Percentiles rank a stretch among this genome's conserved stretches.
These are phyloP conservation scores for Alternaria ventricosa DNA, from an alignment of 2,329 filamentous ascomycete species.

Conservation along the genomic window DNA sequence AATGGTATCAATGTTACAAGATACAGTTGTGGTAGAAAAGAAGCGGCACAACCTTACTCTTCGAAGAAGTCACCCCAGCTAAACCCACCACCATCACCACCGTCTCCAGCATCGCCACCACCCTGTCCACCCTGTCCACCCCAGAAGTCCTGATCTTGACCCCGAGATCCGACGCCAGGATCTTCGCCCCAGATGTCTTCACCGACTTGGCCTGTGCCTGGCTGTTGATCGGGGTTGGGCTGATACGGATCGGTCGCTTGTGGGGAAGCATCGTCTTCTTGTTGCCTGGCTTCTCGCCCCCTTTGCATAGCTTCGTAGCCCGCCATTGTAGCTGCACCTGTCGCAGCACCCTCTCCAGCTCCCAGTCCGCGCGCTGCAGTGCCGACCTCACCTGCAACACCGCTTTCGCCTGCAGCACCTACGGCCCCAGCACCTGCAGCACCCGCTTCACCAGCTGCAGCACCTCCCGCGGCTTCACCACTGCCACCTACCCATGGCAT, in stretches of 20 bases:
- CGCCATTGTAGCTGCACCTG: conserved; percentile 65
- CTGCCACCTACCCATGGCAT: conserved; percentile 55
- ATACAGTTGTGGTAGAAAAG: conserved; percentile 3
- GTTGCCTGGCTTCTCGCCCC: conserved; percentile 45
- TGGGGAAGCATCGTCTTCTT: conserved; percentile 34
- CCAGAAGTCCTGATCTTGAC: conserved; percentile 38
- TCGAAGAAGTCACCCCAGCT: conserved; percentile 37
- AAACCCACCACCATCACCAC: conserved; percentile 28
- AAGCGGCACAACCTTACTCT: conserved; percentile 1
- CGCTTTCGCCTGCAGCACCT: conserved; percentile 52
- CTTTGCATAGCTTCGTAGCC: conserved; percentile 69
- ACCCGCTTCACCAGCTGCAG: conserved; percentile 49
- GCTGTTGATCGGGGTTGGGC: conserved; percentile 27
- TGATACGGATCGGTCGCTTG: conserved; percentile 33
- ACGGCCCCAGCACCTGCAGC: conserved; percentile 48
- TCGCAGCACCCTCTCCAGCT: conserved; percentile 53
- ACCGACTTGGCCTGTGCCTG: conserved; percentile 17
- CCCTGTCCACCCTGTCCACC: conserved; percentile 27
- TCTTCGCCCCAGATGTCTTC: conserved; percentile 42
- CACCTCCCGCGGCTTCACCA: conserved; percentile 43
- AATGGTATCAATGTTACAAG: conserved; percentile 1
- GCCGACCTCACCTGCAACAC: conserved; percentile 57
- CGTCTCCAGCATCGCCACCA: conserved; percentile 45
- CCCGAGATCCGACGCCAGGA: conserved; percentile 29
- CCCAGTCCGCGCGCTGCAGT: conserved; percentile 49